These are phyloP conservation scores for Umbelopsis sp. DNA, from an alignment of 371 early-diverging fungal genomes.

Conservation along the genomic window DNA sequence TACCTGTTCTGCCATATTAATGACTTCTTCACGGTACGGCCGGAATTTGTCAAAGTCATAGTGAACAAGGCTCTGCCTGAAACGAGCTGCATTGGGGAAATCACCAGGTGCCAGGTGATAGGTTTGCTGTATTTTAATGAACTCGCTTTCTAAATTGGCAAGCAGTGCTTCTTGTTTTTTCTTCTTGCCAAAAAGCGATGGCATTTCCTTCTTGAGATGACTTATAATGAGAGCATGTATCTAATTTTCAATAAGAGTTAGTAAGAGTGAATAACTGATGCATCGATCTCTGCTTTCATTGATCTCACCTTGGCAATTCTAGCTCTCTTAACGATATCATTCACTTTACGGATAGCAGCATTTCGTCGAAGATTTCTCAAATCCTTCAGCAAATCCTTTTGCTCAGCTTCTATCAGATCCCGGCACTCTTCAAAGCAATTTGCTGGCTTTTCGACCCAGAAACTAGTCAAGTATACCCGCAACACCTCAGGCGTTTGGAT, in stretches of 20 bases:
- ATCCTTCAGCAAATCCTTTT: conserved; percentile 75
- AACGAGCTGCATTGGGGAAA: conserved; percentile 71
- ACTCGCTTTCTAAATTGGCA: conserved; percentile 72
- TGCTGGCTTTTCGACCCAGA: conserved; percentile 78
- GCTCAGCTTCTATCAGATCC: conserved; percentile 75
- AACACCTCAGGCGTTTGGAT: conserved; percentile 87
- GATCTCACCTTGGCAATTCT: conserved; percentile 64
- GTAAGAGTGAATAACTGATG: no score
- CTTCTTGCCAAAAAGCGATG: conserved; percentile 78
- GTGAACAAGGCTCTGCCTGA: conserved; percentile 59
- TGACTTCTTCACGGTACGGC: conserved; percentile 66
- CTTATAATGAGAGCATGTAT: conserved; percentile 84
- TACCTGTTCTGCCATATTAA: conserved; percentile 61
- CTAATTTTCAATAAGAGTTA: conserved; percentile 19
- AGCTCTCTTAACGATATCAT: conserved; percentile 89
- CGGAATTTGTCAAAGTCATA: conserved; percentile 83
- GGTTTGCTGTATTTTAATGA: conserved; percentile 69
- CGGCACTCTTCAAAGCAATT: conserved; percentile 75
- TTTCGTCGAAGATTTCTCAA: conserved; percentile 75
- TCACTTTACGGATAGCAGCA: conserved; percentile 82
- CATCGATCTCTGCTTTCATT: no score
- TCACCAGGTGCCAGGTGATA: conserved; percentile 76
- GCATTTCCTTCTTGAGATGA: conserved; percentile 80
- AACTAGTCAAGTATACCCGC: conserved; percentile 82
- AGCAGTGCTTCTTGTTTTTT: conserved; percentile 76